Evolutionary conservation across 768 basidiomycete species (phyloP).

Genomic region (Mycena galopus): DNA sequence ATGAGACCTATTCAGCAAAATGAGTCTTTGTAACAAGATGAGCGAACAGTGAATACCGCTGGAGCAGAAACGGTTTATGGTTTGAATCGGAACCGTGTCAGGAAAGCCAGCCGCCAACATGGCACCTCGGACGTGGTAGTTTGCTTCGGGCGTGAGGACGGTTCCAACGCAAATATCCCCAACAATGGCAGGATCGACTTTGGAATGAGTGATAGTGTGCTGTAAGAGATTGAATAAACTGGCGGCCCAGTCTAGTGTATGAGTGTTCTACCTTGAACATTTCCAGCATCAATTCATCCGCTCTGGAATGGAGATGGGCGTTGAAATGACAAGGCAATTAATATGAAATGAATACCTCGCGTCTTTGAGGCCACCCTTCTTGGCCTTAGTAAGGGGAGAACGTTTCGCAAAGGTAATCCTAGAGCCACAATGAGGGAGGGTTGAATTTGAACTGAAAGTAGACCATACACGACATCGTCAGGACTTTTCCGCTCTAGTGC

Average conservation of each 20-base stretch:
- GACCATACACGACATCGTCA: conserved; percentile 76
- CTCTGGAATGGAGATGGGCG: conserved; percentile 58
- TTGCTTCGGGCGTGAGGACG: conserved; percentile 72
- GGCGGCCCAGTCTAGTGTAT: background rate
- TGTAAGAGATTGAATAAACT: background rate
- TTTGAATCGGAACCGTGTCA: conserved; percentile 79
- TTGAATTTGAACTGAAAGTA: background rate
- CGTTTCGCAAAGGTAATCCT: conserved; percentile 81
- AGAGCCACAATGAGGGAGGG: background rate
- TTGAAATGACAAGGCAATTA: background rate
- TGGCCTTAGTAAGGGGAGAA: conserved; percentile 81
- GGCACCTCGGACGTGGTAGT: conserved; percentile 80
- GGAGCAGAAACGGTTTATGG: conserved; percentile 86
- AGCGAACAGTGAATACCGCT: conserved; percentile 53
- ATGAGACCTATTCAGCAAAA: conserved; percentile 63
- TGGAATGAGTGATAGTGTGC: conserved; percentile 51
- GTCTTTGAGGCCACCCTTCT: conserved; percentile 72
- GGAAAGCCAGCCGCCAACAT: conserved; percentile 87
- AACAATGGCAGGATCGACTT: conserved; percentile 73
- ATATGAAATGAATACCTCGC: conserved; percentile 8
- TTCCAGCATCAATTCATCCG: conserved; percentile 84
- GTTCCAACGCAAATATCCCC: conserved; percentile 88
- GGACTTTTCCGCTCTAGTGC: conserved; percentile 69
- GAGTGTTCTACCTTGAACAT: conserved; percentile 74
- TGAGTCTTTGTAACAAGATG: background rate